A percentile compares a stretch with the other conserved stretches of the same genome.
Evolutionary conservation across 495 filamentous ascomycete genomes (phyloP).

Genomic region (Podospora anserina): DNA sequence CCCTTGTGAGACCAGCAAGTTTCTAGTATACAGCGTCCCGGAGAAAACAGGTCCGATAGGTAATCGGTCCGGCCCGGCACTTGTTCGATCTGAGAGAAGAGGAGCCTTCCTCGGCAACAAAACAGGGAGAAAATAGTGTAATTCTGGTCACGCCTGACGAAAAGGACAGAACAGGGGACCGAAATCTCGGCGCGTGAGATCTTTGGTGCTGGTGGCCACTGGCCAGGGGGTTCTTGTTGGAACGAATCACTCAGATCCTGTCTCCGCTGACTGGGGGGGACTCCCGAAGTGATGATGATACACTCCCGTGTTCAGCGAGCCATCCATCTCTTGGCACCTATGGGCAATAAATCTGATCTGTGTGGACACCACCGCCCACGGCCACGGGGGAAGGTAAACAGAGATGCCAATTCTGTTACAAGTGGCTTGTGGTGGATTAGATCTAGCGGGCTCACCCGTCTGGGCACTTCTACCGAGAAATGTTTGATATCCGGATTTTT

Average conservation of each 20-base stretch:
- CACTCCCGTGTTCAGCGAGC: no score
- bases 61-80: not conserved
- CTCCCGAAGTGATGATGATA: not conserved
- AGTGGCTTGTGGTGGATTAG: not conserved
- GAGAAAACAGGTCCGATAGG: not conserved
- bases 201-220: not conserved
- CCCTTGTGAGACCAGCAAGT: not conserved
- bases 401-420: not conserved
- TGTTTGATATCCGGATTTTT: not conserved
- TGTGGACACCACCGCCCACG: not conserved
- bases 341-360: not conserved
- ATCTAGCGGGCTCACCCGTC: not conserved
- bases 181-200: not conserved
- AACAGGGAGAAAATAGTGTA: slow-evolving; percentile 6
- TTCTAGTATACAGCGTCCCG: not conserved
- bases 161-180: not conserved
- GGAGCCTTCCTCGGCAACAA: not conserved
- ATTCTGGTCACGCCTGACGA: not conserved
- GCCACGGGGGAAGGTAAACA: not conserved
- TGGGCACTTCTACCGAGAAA: not conserved
- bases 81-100: not conserved
- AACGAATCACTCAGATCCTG: not conserved
- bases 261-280: not conserved
- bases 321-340: not conserved
- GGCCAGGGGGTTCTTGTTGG: not conserved